Conservation (phyloP, 805 yeast species). For the Zygosaccharomyces rouxii region DNA sequence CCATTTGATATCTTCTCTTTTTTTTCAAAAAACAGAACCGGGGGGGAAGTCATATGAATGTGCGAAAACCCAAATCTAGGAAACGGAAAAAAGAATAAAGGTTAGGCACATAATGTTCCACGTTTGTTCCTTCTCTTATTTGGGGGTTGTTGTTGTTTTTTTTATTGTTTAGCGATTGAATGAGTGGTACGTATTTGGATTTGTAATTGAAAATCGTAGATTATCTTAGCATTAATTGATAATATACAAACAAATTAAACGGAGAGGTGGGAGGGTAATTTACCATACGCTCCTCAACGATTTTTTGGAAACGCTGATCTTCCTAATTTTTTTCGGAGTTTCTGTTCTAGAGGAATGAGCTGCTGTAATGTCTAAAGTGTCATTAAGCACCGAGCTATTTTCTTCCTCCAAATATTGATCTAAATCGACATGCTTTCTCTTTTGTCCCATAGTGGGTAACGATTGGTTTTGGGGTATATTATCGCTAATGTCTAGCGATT, state of each 20-base stretch:
- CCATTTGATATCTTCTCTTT: no score
- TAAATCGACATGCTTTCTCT: conserved; percentile 23
- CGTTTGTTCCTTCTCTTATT: no score
- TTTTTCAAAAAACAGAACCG: not conserved
- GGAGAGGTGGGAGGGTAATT: not conserved
- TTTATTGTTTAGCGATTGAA: no score
- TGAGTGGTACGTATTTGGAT: no score
- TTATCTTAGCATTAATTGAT: not conserved
- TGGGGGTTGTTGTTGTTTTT: no score
- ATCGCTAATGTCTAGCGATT: conserved; percentile 19
- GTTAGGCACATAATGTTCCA: no score
- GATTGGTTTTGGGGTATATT: conserved; percentile 11
- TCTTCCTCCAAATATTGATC: conserved; percentile 19
- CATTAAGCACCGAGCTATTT: conserved; percentile 17
- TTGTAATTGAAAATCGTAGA: no score
- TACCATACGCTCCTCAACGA: conserved; percentile 32
- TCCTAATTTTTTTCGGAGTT: conserved; percentile 24
- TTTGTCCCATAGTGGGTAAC: conserved; percentile 11
- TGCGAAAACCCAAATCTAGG: not conserved
- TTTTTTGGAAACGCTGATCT: conserved; percentile 34
- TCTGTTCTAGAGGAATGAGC: conserved; percentile 1
- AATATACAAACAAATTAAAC: not conserved
- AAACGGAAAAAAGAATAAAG: not conserved
- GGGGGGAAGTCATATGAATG: not conserved
- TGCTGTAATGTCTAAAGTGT: conserved; percentile 13